Evolutionary conservation across 176 grass and related monocot species (phyloP), one percentile per base, ranked within the genome.

Genomic region (Pontederia paniculata): DNA sequence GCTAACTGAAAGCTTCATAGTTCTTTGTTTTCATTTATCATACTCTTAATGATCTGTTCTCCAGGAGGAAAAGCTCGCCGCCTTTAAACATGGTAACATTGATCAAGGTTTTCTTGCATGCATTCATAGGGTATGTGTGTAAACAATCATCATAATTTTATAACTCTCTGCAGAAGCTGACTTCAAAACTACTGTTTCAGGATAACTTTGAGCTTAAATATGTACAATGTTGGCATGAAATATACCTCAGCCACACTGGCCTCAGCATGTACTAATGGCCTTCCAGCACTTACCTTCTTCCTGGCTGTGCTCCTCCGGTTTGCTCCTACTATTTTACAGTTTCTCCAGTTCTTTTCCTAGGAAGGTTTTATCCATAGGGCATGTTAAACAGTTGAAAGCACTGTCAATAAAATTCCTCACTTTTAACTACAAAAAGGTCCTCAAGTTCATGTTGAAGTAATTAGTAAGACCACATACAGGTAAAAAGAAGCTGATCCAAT

Each of bases 91-190:
- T 66, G 10, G 9, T 70, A 17, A 4, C 89, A 58, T 63, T 80
- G 9, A 17, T 85, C 18, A 95, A 89, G 81, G 49, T 95, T 22
- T 95, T 95, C 84, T 9, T 95, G 12, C 83, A 58, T 64, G 78
- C 84, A 21, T 57, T 95, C 2, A 49, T 86, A 3, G 83, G 77
- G 78, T 81, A 80, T 16, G 51, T 55, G 28, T 37, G 28, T 37
- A 6, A 5, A 5, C 28, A 37, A 37, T 37, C 7, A 37, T 37
- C 28, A 3, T 37, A 37, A 37, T 37, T 37, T 2, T 37, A 37
- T 37, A 3, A 6, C 1, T 37, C 28, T 48, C 0, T 45, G 42
- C 13, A 9, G 55, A 57, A 55, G 4, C 19, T 28, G 5, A 65
- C 17, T 42, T 54, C 42, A 37, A 10, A 23, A 5, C n/a, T 47